Evolutionary conservation across 441 rosid species (phyloP), one percentile per base, ranked within the genome.

Genomic region (Erodium texanum): DNA sequence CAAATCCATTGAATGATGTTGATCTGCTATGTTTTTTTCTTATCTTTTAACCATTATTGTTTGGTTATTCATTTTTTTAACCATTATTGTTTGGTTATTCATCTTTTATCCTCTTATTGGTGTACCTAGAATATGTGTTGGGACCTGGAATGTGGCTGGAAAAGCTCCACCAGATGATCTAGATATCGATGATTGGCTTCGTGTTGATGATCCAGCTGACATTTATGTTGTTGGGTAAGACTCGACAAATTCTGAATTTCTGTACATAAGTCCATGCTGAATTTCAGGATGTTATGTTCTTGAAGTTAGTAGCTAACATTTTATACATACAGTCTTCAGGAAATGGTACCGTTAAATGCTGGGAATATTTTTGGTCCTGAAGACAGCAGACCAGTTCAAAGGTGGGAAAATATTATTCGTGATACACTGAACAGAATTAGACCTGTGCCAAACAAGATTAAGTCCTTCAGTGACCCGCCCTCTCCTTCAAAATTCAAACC

Each of bases 131-230:
- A 77, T 93, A 73, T 73, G 85, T 23, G 89, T 81, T 67, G 92
- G 92, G 66, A 89, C 99, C 18, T 93, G 99, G 99, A 93, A 93
- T 75, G 97, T 88, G 58, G 99, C 86, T 75, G 97, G 96, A 65
- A 84, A 77, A 70, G 75, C 87, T 73, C 99, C 99, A 62, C 86
- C 92, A 0, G 89, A 88, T 69, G 96, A 89, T 76, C 86, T 90
- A 24, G 97, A 83, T 79, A 87, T 93, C 54, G 97, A 93, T 77
- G 95, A 88, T 34, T 93, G 96, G 99, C 84, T 93, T 50, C 85
- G 80, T 69, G 74, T 75, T 50, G 78, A 82, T 75, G 88, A 90
- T 4, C 93, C 97, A 67, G 96, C 99, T 66, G 99, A 93, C 77
- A 83, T 93, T 67, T 93, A 89, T 78, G 88, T 93, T 73, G 74